Conservation (phyloP, 345 rosid species). For the Jatropha curcas region DNA sequence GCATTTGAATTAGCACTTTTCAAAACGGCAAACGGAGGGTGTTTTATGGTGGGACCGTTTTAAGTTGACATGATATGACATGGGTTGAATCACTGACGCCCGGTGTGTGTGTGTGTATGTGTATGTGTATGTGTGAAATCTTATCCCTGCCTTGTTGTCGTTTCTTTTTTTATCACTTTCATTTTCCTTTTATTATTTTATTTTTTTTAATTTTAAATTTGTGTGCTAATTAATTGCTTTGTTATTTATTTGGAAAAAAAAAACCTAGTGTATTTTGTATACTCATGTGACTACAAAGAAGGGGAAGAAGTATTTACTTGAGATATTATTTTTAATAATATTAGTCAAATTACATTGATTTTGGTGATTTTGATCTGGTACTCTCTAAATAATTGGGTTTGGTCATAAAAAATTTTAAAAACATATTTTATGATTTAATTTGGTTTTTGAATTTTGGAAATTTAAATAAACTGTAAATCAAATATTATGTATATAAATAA, state of each 20-base stretch:
- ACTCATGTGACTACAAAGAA: neutral
- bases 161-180: neutral
- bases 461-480: too few relatives aligned
- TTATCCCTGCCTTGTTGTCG: slow-evolving; percentile 15
- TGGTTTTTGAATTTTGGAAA: too few relatives aligned
- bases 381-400: too few relatives aligned
- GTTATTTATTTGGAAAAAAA: neutral
- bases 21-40: slow-evolving; percentile 20
- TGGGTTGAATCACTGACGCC: slow-evolving; percentile 42
- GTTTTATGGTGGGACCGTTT: slow-evolving; percentile 24
- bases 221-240: neutral
- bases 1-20: slow-evolving; percentile 35
- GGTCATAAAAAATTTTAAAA: too few relatives aligned
- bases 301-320: too few relatives aligned
- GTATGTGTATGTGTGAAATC: neutral
- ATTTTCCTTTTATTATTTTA: too few relatives aligned
- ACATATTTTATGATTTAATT: too few relatives aligned
- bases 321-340: too few relatives aligned
- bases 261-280: neutral
- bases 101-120: slow-evolving; percentile 16
- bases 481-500: too few relatives aligned
- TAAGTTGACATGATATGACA: slow-evolving; percentile 22
- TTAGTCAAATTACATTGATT: too few relatives aligned
- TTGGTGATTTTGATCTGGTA: too few relatives aligned
- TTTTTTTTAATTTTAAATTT: neutral